These are phyloP conservation scores for Telopea speciosissima DNA, from an alignment of 177 flowering plant species.

Conservation along the genomic window DNA sequence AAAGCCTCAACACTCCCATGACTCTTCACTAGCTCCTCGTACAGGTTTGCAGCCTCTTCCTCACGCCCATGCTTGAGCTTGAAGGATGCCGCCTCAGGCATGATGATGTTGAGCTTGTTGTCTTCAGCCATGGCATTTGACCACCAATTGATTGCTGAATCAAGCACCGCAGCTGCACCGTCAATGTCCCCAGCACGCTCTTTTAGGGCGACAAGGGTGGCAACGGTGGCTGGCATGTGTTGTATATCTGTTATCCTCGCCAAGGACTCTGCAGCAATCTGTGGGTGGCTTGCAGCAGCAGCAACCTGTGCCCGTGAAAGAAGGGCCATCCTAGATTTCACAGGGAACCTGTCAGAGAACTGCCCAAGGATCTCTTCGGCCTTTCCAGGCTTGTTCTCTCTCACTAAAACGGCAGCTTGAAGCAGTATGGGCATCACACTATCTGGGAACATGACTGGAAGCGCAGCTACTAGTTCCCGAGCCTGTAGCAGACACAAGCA, in stretches of 20 bases:
- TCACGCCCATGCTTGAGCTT: constrained; percentile 78
- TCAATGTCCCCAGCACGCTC: constrained; percentile 79
- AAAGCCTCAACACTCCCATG: constrained; percentile 62
- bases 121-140: constrained; percentile 76
- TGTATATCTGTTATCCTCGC: constrained; percentile 68
- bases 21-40: constrained; percentile 67
- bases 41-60: constrained; percentile 65
- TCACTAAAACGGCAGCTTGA: constrained; percentile 76
- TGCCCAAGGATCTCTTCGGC: constrained; percentile 72
- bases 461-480: constrained; percentile 60
- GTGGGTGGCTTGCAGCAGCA: constrained; percentile 74
- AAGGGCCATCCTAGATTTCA: constrained; percentile 45
- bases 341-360: constrained; percentile 60
- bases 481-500: constrained; percentile 44
- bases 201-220: constrained; percentile 77
- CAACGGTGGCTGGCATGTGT: constrained; percentile 91
- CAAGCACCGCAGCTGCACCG: constrained; percentile 68
- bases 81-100: constrained; percentile 86
- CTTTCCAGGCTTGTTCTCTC: constrained; percentile 68
- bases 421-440: constrained; percentile 59
- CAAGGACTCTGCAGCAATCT: constrained; percentile 76
- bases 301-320: constrained; percentile 90
- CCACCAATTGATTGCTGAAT: constrained; percentile 80
- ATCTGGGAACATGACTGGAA: constrained; percentile 50
- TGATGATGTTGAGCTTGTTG: constrained; percentile 50